Base-by-base conservation (phyloP, 306 rosid species). In the Morella rubra region DNA sequence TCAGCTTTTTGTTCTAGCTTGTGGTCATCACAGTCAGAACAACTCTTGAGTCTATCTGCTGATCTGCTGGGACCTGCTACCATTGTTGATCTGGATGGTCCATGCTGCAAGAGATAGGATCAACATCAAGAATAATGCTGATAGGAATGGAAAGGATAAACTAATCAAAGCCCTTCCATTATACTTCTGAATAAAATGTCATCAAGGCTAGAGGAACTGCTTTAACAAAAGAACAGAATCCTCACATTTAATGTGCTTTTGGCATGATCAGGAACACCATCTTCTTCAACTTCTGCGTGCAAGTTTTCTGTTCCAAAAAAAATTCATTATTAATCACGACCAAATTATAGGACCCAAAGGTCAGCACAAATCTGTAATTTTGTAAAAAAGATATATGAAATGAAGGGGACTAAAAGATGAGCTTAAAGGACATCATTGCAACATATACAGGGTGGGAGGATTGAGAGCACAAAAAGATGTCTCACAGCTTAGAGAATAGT, bases 241-340 rank as follows among this genome's bases (percentile, higher is more conserved):
- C 87, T 86, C 76, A 86, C 87, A 75, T 60, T 83, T 55, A 55
- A 72, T 61, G 81, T 69, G 40, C 60, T 64, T 49, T 19, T 44
- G 50, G 20, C 40, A 3, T 9, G 45, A 64, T 55, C 82, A 72
- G 22, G 77, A 69, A 42, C 54, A 68, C 41, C 76, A 79, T 44
- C 64, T 56, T 53, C 80, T 84, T 81, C 82, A 32, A 65, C 24
- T 16, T 51, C 76, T 44, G 73, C 44, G 73, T 20, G 52, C 73
- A 44, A 22, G 58, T 68, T 56, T 75, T 80, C 85, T 78, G 47
- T 37, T 47, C 59, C 50, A 61, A 71, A 32, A 62, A 19, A 18
- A 83, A 66, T 52, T 54, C 49, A 11, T 72, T 44, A 61, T 49
- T 75, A 51, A 6, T 60, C 46, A 78, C 60, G 49, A 77, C 60